A percentile compares a stretch with the other conserved stretches of the same genome.
phyloP scores from a whole-genome alignment of 2,329 filamentous ascomycete species.

The Thielaviopsis musarum region DNA sequence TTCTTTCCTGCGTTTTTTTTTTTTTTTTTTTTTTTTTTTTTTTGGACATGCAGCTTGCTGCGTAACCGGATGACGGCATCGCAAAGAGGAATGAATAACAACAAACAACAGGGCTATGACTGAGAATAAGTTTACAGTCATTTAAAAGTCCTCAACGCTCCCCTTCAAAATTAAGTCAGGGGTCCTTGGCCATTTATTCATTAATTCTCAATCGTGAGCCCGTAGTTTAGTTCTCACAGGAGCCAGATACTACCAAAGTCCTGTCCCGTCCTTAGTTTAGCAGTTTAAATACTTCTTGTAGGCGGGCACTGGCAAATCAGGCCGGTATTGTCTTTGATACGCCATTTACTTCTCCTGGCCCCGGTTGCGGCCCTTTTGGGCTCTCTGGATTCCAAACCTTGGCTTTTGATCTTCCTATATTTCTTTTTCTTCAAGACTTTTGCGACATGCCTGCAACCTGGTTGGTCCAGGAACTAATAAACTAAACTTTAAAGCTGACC shows the following conservation, averaged over 20 bases:
- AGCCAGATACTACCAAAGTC: too few species aligned
- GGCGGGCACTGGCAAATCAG: too few species aligned
- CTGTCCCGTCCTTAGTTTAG: too few species aligned
- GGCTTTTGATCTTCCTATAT: neutral
- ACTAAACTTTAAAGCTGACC: neutral
- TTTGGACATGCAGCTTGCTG: neutral
- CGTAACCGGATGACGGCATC: slow-evolving; percentile 3
- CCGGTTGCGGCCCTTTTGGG: neutral
- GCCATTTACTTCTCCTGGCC: neutral
- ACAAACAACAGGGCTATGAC: neutral
- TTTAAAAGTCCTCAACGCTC: too few species aligned
- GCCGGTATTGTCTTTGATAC: too few species aligned
- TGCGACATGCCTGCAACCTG: neutral
- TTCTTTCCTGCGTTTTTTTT: slow-evolving; percentile 1
- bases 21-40: slow-evolving; percentile 8
- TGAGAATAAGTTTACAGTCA: too few species aligned
- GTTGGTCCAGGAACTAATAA: neutral
- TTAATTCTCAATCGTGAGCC: too few species aligned
- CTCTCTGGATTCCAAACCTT: neutral
- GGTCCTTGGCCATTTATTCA: too few species aligned
- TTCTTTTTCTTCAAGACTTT: neutral
- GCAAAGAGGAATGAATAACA: neutral
- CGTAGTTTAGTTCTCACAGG: too few species aligned
- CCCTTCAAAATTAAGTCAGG: too few species aligned
- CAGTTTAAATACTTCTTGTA: too few species aligned